phyloP scores from a whole-genome alignment of 2,329 filamentous ascomycete genomes.

The Alternaria longipes region DNA sequence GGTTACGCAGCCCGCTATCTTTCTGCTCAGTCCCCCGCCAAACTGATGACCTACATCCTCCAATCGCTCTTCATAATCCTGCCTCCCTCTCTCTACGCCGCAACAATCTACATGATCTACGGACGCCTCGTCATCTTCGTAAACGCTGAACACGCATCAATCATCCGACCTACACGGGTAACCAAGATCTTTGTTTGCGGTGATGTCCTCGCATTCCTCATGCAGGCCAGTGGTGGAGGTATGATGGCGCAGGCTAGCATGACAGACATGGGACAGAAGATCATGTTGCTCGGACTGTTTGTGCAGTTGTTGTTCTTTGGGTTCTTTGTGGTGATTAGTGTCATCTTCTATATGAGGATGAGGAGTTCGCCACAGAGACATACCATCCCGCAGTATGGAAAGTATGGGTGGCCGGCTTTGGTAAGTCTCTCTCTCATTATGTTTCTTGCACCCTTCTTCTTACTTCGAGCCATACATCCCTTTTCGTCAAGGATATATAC shows the following conservation, averaged over 20 bases:
- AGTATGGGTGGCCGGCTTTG: constrained; percentile 47
- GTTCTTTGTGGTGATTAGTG: constrained; percentile 32
- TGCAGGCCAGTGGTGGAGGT: constrained; percentile 54
- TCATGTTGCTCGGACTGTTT: constrained; percentile 36
- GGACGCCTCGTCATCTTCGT: constrained; percentile 51
- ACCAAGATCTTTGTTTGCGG: constrained; percentile 65
- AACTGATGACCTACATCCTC: constrained; percentile 44
- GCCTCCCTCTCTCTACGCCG: constrained; percentile 56
- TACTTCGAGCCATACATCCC: too few relatives aligned
- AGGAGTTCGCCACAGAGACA: constrained; percentile 19
- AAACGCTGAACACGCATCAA: constrained; percentile 52
- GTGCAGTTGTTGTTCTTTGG: constrained; percentile 28
- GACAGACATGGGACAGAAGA: constrained; percentile 28
- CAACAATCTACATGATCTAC: constrained; percentile 57
- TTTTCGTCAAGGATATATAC: neutral
- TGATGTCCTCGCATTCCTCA: constrained; percentile 61
- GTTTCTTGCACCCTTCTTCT: too few relatives aligned
- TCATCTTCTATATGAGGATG: constrained; percentile 36
- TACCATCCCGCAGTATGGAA: constrained; percentile 39
- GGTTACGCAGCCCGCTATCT: constrained; percentile 31
- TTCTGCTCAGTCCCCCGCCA: constrained; percentile 24
- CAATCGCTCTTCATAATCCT: constrained; percentile 54
- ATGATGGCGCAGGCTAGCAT: constrained; percentile 33
- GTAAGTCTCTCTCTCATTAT: constrained; percentile 29
- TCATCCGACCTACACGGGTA: constrained; percentile 56